phyloP scores from a whole-genome alignment of 2,329 filamentous ascomycete genomes.

The Ophiocordyceps camponoti-rufipedis region DNA sequence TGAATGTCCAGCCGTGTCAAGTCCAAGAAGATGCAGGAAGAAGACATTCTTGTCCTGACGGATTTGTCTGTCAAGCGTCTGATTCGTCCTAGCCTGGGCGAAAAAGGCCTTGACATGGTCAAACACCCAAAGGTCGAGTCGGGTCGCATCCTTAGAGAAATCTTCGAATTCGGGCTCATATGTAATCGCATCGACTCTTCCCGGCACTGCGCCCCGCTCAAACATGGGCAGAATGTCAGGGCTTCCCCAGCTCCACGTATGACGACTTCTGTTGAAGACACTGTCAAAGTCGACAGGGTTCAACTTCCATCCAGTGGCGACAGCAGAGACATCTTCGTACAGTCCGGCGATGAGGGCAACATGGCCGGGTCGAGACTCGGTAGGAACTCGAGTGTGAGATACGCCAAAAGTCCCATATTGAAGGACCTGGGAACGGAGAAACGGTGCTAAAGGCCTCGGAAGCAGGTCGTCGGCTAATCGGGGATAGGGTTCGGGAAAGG shows the following conservation, averaged over 20 bases:
- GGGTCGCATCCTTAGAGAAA: slow-evolving; percentile 64
- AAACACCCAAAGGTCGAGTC: slow-evolving; percentile 89
- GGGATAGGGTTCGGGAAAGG: slow-evolving; percentile 70
- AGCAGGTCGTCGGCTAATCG: slow-evolving; percentile 44
- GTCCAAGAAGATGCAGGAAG: slow-evolving; percentile 79
- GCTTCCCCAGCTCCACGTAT: slow-evolving; percentile 99
- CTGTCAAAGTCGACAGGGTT: slow-evolving; percentile 98
- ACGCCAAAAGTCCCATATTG: slow-evolving; percentile 90
- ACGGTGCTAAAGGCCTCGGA: slow-evolving; percentile 73
- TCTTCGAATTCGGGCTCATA: slow-evolving; percentile 81
- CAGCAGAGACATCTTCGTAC: slow-evolving; percentile 94
- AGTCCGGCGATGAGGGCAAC: slow-evolving; percentile 91
- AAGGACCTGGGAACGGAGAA: slow-evolving; percentile 73
- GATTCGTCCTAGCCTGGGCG: slow-evolving; percentile 57
- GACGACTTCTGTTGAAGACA: slow-evolving; percentile 88
- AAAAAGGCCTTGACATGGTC: slow-evolving; percentile 83
- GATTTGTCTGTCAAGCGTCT: slow-evolving; percentile 52
- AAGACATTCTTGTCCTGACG: slow-evolving; percentile 80
- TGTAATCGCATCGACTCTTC: slow-evolving; percentile 69
- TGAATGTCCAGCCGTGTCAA: slow-evolving; percentile 78
- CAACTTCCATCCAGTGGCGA: slow-evolving; percentile 94
- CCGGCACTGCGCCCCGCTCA: slow-evolving; percentile 73
- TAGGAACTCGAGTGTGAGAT: slow-evolving; percentile 90
- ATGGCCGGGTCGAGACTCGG: slow-evolving; percentile 89
- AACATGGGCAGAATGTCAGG: slow-evolving; percentile 98